A percentile compares a stretch with the other conserved stretches of the same genome.
Evolutionary conservation across 495 filamentous ascomycete species (phyloP).

Genomic region (Hyaloscypha hepaticicola): DNA sequence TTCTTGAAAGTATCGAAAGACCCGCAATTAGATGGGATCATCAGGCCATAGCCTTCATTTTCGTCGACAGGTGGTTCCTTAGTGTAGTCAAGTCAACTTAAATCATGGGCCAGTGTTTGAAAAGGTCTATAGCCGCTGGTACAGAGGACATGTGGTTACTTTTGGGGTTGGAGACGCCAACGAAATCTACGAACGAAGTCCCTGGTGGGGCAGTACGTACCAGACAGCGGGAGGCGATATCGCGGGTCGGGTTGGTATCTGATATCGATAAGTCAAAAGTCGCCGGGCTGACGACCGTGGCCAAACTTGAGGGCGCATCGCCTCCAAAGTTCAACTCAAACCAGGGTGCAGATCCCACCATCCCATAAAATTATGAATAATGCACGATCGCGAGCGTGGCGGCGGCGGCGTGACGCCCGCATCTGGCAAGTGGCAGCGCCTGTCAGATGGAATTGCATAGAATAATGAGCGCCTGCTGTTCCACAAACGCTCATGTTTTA

Average conservation of each 20-base stretch:
- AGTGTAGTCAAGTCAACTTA: background rate
- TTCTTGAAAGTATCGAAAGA: background rate
- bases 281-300: background rate
- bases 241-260: background rate
- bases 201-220: too few species aligned
- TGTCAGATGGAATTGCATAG: background rate
- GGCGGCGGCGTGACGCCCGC: slow-evolving; percentile 2
- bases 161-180: background rate
- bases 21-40: background rate
- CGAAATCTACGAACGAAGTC: background rate
- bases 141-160: background rate
- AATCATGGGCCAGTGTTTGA: slow-evolving; percentile 1
- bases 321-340: background rate
- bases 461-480: slow-evolving; percentile 1
- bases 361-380: background rate
- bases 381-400: background rate
- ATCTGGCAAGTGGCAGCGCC: background rate
- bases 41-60: background rate
- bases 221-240: too few species aligned
- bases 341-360: background rate
- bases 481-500: slow-evolving; percentile 1
- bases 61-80: background rate
- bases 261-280: background rate
- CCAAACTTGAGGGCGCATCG: too few species aligned
- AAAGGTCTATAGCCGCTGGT: background rate